These are phyloP conservation scores for Datura wrightii DNA, from an alignment of 257 asterid genomes.

Conservation along the genomic window DNA sequence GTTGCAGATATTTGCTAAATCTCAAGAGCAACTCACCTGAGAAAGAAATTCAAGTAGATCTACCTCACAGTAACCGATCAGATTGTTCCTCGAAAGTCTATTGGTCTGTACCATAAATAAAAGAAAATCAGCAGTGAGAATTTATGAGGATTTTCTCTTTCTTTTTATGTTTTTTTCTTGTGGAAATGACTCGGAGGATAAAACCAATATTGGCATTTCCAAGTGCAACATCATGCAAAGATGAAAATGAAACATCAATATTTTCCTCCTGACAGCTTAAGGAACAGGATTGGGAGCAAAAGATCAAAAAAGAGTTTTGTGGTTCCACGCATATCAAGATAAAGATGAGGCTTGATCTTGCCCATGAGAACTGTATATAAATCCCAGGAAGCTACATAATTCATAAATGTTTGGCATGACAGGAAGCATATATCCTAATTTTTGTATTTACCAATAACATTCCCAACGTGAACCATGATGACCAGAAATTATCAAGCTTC, in stretches of 20 bases:
- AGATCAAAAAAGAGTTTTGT: neutral
- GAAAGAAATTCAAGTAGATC: conserved; percentile 81
- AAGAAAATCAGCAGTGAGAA: conserved; percentile 36
- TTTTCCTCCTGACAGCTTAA: conserved; percentile 9
- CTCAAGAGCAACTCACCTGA: conserved; percentile 60
- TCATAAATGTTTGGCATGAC: conserved; percentile 11
- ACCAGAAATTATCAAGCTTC: neutral
- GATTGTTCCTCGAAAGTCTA: conserved; percentile 78
- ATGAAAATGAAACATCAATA: conserved; percentile 13
- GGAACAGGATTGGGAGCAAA: neutral
- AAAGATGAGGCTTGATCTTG: conserved; percentile 8
- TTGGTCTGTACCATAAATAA: conserved; percentile 76
- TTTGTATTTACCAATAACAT: neutral
- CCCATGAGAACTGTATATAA: conserved; percentile 16
- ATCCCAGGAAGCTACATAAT: conserved; percentile 22
- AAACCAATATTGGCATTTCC: conserved; percentile 16
- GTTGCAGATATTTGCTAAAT: conserved; percentile 9
- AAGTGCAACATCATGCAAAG: neutral
- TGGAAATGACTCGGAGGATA: neutral
- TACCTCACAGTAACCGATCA: conserved; percentile 86
- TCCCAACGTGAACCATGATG: conserved; percentile 2
- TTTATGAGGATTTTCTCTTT: conserved; percentile 21
- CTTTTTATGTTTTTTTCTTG: neutral
- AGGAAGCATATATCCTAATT: conserved; percentile 3
- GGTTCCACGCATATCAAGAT: neutral